Conservation (phyloP, 257 asterid species). For the Penstemon barbatus region DNA sequence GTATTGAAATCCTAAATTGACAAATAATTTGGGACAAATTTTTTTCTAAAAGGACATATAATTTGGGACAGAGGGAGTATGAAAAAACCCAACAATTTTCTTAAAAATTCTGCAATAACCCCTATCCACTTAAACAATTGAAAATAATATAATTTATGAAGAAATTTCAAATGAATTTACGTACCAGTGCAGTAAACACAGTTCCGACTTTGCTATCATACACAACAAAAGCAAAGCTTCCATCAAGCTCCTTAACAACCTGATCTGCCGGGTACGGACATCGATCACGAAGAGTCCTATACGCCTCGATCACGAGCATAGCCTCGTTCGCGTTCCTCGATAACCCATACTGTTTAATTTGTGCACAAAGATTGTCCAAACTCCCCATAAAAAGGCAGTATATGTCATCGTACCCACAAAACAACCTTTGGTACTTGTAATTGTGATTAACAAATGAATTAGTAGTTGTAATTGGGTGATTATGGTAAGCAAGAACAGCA, state of each 20-base stretch:
- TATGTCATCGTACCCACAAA: slow-evolving; percentile 72
- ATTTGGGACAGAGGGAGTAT: no score
- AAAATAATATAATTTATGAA: no score
- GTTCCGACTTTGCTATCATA: slow-evolving; percentile 69
- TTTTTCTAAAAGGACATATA: no score
- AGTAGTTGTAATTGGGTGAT: slow-evolving; percentile 28
- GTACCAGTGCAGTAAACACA: slow-evolving; percentile 76
- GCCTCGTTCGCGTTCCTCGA: slow-evolving; percentile 73
- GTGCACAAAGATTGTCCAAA: slow-evolving; percentile 65
- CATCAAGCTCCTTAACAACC: slow-evolving; percentile 81
- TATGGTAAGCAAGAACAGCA: slow-evolving; percentile 71
- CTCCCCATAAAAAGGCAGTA: slow-evolving; percentile 78
- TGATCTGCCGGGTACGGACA: slow-evolving; percentile 94
- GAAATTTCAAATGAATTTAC: neutral
- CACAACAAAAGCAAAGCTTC: slow-evolving; percentile 72
- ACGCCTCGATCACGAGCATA: slow-evolving; percentile 76
- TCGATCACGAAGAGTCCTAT: slow-evolving; percentile 74
- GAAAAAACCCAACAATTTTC: no score
- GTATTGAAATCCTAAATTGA: no score
- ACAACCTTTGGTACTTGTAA: slow-evolving; percentile 40
- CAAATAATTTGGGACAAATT: no score
- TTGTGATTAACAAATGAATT: slow-evolving; percentile 16
- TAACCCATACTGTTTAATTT: slow-evolving; percentile 68
- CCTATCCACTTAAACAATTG: no score
- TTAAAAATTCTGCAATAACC: no score